Base-by-base conservation (phyloP, 2,329 filamentous ascomycete genomes). In the Endothia cerciana region DNA sequence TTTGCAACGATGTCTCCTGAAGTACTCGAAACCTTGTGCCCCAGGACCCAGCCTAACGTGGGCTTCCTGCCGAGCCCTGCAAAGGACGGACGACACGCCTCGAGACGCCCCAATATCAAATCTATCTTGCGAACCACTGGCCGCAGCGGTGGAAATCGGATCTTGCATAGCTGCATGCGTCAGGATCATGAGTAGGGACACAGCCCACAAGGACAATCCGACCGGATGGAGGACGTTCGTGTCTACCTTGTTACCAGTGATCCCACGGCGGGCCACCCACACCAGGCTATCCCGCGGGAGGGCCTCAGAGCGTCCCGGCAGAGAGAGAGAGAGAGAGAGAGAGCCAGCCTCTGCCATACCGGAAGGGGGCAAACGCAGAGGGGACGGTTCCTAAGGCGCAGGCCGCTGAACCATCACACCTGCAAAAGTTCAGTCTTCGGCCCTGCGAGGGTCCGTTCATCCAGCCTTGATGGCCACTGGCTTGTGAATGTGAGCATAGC, bases 61-160 rank as follows among this genome's bases (percentile, higher is more conserved):
- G 43, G 43, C 43, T 36, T 30, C 19, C 41, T 63, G 51, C 60
- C 49, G 60, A 56, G 40, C 36, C 60, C 51, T 30, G 25, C 38
- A 62, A n/a, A 28, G 28, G 38, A 62, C 60, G 28, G 38, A 62
- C 60, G 60, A 62, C 60, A 62, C 45, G 47, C 60, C 60, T 62
- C 38, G 47, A 62, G 45, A 36, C 33, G 60, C 33, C 33, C 36
- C 10, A 25, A 62, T 62, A 62, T 62, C 49, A 55, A 36, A 55
- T 43, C 19, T 25, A 43, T 30, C 45, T 33, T 40, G 59, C n/a
- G 41, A 17, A 22, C 51, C 10, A 15, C 4, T 22, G 19, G 36
- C 33, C 58, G 36, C 58, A 49, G n/a, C 25, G 43, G 15, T 22
- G 43, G 30, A 38, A 33, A 47, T 41, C 38, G 17, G 33, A 25